Evolutionary conservation across 2,329 filamentous ascomycete species (phyloP).

Genomic region (Epicoccum nigrum): DNA sequence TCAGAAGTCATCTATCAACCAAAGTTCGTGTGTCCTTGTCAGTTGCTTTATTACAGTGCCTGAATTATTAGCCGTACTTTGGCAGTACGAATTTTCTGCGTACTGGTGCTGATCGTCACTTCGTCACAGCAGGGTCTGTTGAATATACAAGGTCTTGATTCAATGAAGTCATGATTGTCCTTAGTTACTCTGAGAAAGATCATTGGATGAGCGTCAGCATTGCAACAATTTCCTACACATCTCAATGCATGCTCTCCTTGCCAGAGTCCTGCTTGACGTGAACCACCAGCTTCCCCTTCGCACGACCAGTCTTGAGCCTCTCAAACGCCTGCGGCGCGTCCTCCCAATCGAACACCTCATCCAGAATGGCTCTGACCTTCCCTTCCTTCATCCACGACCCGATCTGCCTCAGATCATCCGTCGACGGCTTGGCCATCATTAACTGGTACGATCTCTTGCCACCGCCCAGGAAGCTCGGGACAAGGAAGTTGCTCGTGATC

Average conservation of each 20-base stretch:
- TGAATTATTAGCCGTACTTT: no score
- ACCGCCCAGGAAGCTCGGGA: conserved; percentile 58
- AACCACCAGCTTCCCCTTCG: conserved; percentile 65
- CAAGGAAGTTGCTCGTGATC: conserved; percentile 48
- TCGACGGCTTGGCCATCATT: conserved; percentile 46
- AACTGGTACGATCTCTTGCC: conserved; percentile 55
- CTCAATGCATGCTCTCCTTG: background rate
- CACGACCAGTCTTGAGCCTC: conserved; percentile 61
- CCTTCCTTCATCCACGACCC: conserved; percentile 63
- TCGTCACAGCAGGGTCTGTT: no score
- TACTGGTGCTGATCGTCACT: no score
- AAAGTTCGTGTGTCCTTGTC: no score
- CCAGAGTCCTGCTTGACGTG: conserved; percentile 34
- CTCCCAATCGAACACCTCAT: conserved; percentile 62
- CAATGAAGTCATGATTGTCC: no score
- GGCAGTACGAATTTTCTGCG: no score
- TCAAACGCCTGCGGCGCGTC: conserved; percentile 64
- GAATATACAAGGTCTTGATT: no score
- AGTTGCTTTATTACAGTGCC: no score
- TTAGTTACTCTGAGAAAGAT: no score
- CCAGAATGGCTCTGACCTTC: conserved; percentile 63
- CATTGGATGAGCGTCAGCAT: no score
- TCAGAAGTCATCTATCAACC: no score
- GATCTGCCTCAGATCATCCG: conserved; percentile 57
- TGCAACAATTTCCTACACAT: no score